Evolutionary conservation across 176 grass and related monocot species (phyloP).

Genomic region (Luzula sylvatica): DNA sequence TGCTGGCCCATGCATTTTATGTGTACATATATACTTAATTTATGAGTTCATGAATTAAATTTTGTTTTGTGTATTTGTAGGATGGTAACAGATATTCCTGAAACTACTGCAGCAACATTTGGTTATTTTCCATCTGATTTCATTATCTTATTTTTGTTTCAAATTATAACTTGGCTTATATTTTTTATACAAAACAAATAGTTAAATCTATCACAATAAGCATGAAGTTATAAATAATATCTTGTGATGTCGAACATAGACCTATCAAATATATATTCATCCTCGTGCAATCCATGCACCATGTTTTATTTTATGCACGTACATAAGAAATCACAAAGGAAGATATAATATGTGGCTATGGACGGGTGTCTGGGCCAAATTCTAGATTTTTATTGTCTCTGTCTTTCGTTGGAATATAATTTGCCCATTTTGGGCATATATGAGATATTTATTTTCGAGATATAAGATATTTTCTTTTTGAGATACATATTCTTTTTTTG

Average conservation of each 20-base stretch:
- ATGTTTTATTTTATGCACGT: too few relatives aligned
- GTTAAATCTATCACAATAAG: too few relatives aligned
- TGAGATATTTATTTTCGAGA: too few relatives aligned
- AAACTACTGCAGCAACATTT: conserved; percentile 37
- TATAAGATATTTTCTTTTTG: too few relatives aligned
- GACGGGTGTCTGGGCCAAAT: not conserved
- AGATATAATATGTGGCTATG: not conserved
- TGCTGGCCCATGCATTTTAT: not conserved
- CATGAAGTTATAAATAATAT: not conserved
- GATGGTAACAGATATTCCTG: conserved; percentile 78
- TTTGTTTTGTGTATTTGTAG: conserved; percentile 26
- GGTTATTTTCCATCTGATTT: conserved; percentile 34
- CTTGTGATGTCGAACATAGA: not conserved
- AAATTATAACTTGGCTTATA: too few relatives aligned
- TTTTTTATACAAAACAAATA: too few relatives aligned
- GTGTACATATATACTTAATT: not conserved
- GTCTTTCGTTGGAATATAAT: not conserved
- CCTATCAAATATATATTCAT: too few relatives aligned
- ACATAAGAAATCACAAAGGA: not conserved
- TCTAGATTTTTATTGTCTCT: not conserved
- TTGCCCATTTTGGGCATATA: too few relatives aligned
- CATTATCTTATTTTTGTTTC: not conserved
- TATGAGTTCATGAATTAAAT: not conserved
- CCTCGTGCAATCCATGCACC: too few relatives aligned
- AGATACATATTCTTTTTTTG: too few relatives aligned